Conservation (phyloP, 139 green algal species). For the Haematococcus sp. region DNA sequence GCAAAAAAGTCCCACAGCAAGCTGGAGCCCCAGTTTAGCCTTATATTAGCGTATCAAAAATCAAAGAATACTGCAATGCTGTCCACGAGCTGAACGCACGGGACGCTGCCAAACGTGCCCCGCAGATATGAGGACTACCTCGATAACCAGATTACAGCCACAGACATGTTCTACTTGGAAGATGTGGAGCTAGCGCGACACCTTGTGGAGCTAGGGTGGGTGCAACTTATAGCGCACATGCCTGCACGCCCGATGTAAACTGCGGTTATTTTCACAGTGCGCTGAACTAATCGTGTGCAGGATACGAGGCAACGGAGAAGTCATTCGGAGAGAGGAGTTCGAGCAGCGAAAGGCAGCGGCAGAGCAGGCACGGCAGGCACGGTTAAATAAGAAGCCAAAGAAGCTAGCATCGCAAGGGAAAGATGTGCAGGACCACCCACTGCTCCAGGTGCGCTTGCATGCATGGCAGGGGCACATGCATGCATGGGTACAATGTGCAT, state of each 20-base stretch:
- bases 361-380: constrained; percentile 59
- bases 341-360: constrained; percentile 72
- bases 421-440: constrained; percentile 58
- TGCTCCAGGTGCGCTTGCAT: constrained; percentile 63
- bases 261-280: no score
- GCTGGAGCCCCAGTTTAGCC: neutral
- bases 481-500: neutral
- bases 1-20: neutral
- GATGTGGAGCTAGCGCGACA: constrained; percentile 74
- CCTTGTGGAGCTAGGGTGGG: constrained; percentile 80
- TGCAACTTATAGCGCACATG: neutral
- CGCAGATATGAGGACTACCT: constrained; percentile 91
- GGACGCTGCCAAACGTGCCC: neutral
- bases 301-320: constrained; percentile 84
- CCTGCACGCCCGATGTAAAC: neutral
- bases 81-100: neutral
- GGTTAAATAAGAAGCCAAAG: constrained; percentile 74
- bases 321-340: constrained; percentile 88
- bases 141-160: constrained; percentile 74
- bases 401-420: constrained; percentile 71
- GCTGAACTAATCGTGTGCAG: constrained; percentile 32
- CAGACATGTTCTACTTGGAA: constrained; percentile 85
- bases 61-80: neutral
- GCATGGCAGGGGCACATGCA: neutral
- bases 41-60: neutral